Conservation (phyloP, 306 rosid genomes). For the Sesbania bispinosa region DNA sequence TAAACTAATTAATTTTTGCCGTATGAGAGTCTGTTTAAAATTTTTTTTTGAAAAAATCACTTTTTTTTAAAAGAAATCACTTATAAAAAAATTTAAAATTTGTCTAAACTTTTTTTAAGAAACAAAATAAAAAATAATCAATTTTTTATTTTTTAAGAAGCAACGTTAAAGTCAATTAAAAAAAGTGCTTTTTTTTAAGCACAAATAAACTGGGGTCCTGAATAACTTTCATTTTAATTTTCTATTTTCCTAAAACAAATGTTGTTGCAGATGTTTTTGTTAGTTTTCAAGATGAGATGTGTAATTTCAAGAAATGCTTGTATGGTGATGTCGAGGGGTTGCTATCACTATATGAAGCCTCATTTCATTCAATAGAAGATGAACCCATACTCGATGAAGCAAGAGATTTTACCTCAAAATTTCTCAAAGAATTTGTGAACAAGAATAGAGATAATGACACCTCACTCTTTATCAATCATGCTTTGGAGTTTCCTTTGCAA, state of each 20-base stretch:
- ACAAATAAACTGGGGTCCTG: no score
- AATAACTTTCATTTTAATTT: no score
- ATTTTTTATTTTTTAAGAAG: not conserved
- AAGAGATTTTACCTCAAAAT: conserved; percentile 5
- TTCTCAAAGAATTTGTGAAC: not conserved
- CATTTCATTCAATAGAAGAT: conserved; percentile 10
- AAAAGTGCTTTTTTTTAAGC: no score
- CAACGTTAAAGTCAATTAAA: no score
- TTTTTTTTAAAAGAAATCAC: no score
- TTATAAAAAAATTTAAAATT: no score
- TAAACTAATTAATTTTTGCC: no score
- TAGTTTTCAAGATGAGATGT: conserved; percentile 7
- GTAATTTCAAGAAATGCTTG: not conserved
- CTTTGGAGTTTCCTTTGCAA: conserved; percentile 36
- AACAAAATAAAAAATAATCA: no score
- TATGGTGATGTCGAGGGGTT: not conserved
- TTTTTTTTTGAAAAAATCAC: no score
- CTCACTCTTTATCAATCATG: not conserved
- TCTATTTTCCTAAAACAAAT: no score
- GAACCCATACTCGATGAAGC: conserved; percentile 31
- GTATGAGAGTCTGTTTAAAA: no score
- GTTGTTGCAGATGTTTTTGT: conserved; percentile 17
- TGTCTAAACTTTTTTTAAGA: no score
- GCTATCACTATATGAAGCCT: conserved; percentile 37
- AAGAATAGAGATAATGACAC: not conserved